phyloP scores from a whole-genome alignment of 805 yeast species.

The Grigorovia jiainica region DNA sequence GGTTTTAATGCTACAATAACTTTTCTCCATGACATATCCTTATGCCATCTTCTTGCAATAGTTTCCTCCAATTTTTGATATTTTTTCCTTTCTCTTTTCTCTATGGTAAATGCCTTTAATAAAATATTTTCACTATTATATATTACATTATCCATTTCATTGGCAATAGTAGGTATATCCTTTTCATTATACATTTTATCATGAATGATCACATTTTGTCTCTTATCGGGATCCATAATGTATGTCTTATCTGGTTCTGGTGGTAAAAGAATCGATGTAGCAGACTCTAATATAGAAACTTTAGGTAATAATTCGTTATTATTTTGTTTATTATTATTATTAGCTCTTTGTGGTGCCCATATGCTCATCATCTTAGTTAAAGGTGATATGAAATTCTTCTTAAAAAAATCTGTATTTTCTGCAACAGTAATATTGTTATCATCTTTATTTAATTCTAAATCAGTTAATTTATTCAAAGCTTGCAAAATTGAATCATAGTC shows the following conservation, averaged over 20 bases:
- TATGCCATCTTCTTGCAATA: constrained; percentile 85
- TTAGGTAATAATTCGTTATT: constrained; percentile 38
- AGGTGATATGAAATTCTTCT: constrained; percentile 30
- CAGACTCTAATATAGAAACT: constrained; percentile 60
- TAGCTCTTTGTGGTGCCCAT: constrained; percentile 28
- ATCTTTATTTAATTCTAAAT: background rate
- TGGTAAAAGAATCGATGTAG: constrained; percentile 56
- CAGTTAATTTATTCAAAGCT: constrained; percentile 15
- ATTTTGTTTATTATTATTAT: constrained; percentile 12
- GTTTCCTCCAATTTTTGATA: constrained; percentile 68
- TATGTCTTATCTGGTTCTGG: constrained; percentile 57
- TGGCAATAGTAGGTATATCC: constrained; percentile 35
- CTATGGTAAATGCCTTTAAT: constrained; percentile 27
- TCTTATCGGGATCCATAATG: constrained; percentile 51
- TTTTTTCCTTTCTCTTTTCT: constrained; percentile 47
- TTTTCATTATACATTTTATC: constrained; percentile 50
- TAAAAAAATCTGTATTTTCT: constrained; percentile 14
- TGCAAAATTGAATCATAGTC: constrained; percentile 47
- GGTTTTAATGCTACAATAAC: constrained; percentile 79
- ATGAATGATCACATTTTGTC: constrained; percentile 55
- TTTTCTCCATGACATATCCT: constrained; percentile 79
- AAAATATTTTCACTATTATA: constrained; percentile 19
- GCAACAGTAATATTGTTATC: constrained; percentile 5
- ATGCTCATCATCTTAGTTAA: constrained; percentile 37
- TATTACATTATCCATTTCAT: constrained; percentile 8